Conservation (phyloP, 495 filamentous ascomycete genomes). For the Penicillium goetzii region DNA sequence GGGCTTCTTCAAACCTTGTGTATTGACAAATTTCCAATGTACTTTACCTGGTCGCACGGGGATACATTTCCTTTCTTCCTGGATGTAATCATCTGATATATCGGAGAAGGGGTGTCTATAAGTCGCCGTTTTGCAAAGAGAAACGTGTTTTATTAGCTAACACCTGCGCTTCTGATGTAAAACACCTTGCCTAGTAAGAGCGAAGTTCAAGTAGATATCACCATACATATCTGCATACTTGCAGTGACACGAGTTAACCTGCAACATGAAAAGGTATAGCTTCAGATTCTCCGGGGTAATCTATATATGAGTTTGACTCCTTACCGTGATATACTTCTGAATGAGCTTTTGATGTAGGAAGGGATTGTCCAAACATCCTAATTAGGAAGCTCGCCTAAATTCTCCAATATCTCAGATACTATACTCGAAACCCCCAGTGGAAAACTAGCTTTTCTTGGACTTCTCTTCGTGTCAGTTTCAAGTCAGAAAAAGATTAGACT, state of each 20-base stretch:
- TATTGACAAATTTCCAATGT: conserved; percentile 48
- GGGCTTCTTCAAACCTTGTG: conserved; percentile 37
- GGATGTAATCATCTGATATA: conserved; percentile 21
- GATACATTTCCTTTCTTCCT: conserved; percentile 36
- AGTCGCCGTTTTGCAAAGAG: conserved; percentile 35
- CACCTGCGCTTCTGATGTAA: conserved; percentile 9
- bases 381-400: too few species aligned
- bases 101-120: conserved; percentile 39
- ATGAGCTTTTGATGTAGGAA: neutral
- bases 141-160: conserved; percentile 15
- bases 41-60: conserved; percentile 48
- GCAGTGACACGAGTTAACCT: neutral
- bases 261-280: neutral
- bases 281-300: neutral
- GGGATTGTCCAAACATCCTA: neutral
- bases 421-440: neutral
- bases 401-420: neutral
- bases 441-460: too few species aligned
- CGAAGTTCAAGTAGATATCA: neutral
- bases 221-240: neutral
- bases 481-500: neutral
- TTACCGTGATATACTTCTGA: neutral
- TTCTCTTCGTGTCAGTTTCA: neutral
- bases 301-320: neutral
- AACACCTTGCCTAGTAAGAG: neutral